phyloP scores from a whole-genome alignment of 1,284 basidiomycete species.

The Rhodotorula sp. region DNA sequence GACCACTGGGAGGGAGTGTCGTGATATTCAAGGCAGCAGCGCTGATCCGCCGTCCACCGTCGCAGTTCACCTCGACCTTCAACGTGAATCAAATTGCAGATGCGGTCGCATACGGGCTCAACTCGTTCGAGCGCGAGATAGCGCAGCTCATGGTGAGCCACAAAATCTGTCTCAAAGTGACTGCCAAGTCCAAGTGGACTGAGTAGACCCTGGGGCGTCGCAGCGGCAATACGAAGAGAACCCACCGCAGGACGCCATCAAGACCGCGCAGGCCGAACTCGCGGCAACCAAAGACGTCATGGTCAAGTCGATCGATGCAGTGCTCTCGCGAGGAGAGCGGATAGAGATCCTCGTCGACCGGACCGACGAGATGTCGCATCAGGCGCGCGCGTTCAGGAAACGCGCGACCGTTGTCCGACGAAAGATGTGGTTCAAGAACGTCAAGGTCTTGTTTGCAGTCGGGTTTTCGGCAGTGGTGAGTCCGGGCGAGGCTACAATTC shows the following conservation, averaged over 20 bases:
- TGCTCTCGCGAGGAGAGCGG: constrained; percentile 87
- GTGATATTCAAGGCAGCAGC: not conserved
- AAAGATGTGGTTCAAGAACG: constrained; percentile 97
- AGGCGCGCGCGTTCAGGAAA: constrained; percentile 91
- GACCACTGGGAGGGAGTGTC: not conserved
- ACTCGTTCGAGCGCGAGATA: constrained; percentile 62
- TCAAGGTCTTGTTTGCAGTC: constrained; percentile 42
- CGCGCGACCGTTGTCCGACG: constrained; percentile 81
- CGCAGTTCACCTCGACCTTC: constrained; percentile 59
- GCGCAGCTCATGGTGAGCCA: constrained; percentile 63
- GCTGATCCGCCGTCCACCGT: not conserved
- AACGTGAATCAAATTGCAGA: constrained; percentile 51
- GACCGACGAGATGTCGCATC: constrained; percentile 91
- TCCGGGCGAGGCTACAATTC: constrained; percentile 3
- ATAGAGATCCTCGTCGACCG: constrained; percentile 96
- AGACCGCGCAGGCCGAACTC: constrained; percentile 79
- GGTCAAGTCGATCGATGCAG: constrained; percentile 52
- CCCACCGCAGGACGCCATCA: constrained; percentile 86
- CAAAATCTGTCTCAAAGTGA: no score
- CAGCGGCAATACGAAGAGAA: constrained; percentile 73
- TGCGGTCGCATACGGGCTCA: constrained; percentile 56
- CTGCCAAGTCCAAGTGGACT: no score
- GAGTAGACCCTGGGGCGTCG: not conserved
- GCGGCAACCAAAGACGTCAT: constrained; percentile 71
- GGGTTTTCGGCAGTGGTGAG: constrained; percentile 18